These are phyloP conservation scores for Lavandula angustifolia DNA, from an alignment of 257 asterid genomes.

Conservation along the genomic window DNA sequence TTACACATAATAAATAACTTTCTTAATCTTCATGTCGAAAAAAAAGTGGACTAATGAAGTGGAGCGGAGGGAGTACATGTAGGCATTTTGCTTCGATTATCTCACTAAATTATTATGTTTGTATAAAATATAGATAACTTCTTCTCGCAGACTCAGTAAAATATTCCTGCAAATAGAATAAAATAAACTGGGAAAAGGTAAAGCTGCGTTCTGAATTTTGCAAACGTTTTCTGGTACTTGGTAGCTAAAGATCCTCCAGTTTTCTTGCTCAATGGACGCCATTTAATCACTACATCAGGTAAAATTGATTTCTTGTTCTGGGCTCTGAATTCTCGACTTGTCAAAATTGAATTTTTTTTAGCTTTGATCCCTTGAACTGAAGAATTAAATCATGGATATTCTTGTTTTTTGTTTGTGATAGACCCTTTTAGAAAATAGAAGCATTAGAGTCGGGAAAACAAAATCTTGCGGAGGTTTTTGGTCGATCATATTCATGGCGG, in stretches of 20 bases:
- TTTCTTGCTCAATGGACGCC: conserved; percentile 44
- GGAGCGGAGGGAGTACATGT: too few relatives aligned
- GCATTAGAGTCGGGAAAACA: neutral
- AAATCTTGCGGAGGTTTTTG: conserved; percentile 29
- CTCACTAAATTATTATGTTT: conserved; percentile 6
- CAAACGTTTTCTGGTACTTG: conserved; percentile 26
- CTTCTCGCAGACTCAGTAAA: conserved; percentile 37
- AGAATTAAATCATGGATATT: conserved; percentile 24
- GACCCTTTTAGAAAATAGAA: conserved; percentile 9
- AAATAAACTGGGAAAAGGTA: conserved; percentile 38
- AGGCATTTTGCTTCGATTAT: conserved; percentile 27
- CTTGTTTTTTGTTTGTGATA: neutral
- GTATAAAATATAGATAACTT: conserved; percentile 9
- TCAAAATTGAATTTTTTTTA: neutral
- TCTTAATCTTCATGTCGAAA: too few relatives aligned
- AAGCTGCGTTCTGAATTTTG: conserved; percentile 45
- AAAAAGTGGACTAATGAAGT: too few relatives aligned
- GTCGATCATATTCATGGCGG: conserved; percentile 70
- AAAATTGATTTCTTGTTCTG: neutral
- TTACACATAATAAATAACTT: too few relatives aligned
- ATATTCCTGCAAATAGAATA: conserved; percentile 37
- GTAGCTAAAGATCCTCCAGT: conserved; percentile 36
- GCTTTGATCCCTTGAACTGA: conserved; percentile 41
- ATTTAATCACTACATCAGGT: conserved; percentile 56
- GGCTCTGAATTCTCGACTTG: neutral